phyloP scores from a whole-genome alignment of 306 rosid genomes.

The Vigna unguiculata region DNA sequence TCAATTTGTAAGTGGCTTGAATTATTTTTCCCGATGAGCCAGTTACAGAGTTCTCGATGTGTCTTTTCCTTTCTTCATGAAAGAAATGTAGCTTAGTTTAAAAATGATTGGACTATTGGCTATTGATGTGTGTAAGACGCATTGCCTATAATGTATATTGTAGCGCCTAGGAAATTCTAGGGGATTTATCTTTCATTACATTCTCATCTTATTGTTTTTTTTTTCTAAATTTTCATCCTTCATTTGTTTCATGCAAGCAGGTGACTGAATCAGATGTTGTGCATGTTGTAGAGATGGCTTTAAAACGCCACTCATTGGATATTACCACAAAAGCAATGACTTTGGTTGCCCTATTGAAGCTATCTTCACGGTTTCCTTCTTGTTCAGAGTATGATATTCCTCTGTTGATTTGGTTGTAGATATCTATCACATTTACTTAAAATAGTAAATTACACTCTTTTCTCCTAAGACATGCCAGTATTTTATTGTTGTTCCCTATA shows the following conservation, averaged over 20 bases:
- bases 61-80: neutral
- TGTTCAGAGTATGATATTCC: conserved; percentile 4
- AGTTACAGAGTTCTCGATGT: no score
- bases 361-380: conserved; percentile 15
- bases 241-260: neutral
- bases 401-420: neutral
- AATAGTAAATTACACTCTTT: neutral
- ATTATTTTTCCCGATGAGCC: no score
- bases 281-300: neutral
- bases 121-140: neutral
- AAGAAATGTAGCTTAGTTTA: conserved; percentile 1
- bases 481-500: no score
- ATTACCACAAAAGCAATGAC: conserved; percentile 18
- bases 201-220: neutral
- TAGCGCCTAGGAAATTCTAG: neutral
- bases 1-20: no score
- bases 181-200: conserved; percentile 1
- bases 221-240: neutral
- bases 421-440: conserved; percentile 3
- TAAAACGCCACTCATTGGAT: conserved; percentile 4
- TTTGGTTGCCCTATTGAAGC: conserved; percentile 19
- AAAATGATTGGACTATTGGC: neutral
- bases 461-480: no score
- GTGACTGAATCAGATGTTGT: conserved; percentile 20
- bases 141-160: neutral